Percentiles rank a stretch among this genome's conserved stretches.
These are phyloP conservation scores for Monosporascus sp. DNA, from an alignment of 2,329 filamentous ascomycete genomes.

Conservation along the genomic window DNA sequence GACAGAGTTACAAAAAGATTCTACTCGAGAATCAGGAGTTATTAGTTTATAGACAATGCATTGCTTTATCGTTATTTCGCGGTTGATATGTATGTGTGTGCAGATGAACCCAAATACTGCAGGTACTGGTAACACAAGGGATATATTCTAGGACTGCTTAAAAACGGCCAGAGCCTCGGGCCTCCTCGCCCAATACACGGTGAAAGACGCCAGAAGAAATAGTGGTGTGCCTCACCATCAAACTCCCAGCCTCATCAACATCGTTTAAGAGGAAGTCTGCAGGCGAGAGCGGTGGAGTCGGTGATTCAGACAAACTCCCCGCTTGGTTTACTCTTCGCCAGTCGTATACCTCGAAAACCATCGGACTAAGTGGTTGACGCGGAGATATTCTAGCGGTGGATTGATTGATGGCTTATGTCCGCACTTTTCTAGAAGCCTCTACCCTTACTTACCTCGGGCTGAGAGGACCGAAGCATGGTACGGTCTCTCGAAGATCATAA, in stretches of 20 bases:
- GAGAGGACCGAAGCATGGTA: too few species aligned
- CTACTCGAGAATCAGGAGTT: background rate
- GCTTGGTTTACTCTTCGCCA: conserved; percentile 72
- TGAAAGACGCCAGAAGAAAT: background rate
- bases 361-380: conserved; percentile 62
- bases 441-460: too few species aligned
- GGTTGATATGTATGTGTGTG: background rate
- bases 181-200: too few species aligned
- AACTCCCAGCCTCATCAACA: conserved; percentile 66
- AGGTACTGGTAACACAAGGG: too few species aligned
- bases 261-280: conserved; percentile 66
- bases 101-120: too few species aligned
- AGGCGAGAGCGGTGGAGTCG: conserved; percentile 57
- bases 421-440: background rate
- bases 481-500: too few species aligned
- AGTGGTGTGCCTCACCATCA: conserved; percentile 75
- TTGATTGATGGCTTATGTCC: conserved; percentile 3
- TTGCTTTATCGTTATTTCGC: background rate
- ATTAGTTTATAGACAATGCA: background rate
- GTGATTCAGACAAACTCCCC: conserved; percentile 41
- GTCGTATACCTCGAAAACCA: conserved; percentile 90
- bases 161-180: too few species aligned
- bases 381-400: conserved; percentile 78
- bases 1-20: background rate
- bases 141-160: too few species aligned